Evolutionary conservation across 2,329 filamentous ascomycete genomes (phyloP), one percentile per base, ranked within the genome.

Genomic region (Penicillium sp.): DNA sequence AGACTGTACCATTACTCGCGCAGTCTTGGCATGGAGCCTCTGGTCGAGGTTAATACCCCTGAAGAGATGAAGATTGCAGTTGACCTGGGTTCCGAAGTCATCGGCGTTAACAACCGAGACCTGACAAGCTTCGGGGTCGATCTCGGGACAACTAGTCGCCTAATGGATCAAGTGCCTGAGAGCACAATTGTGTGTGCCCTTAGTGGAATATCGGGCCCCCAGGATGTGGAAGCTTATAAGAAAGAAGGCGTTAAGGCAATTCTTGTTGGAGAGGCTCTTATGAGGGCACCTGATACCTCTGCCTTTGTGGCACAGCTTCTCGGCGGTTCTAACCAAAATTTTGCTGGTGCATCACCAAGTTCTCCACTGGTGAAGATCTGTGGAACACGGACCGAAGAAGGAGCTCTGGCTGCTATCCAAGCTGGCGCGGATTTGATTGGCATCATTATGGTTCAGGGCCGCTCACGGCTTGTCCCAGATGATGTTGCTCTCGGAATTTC

Each of bases 41-140:
- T 98, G 28, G 93, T 98, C 2, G 93, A 98, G 68, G 93, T 98
- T 26, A 95, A 98, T 64, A 98, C 86, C 37, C 82, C 84, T 0
- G 87, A 93, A 43, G 93, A 98, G 70, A 98, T 96, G 88, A 78
- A 84, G 34, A 83, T 83, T 49, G 93, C 94, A 7, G 82, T 96
- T 40, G 80, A 86, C 49, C 77, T 98, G 21, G 93, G 91, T 10
- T 81, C 93, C 21, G 85, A 90, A 69, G 91, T 88, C 33, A 95
- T 98, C 61, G 93, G 93, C 24, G 93, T 98, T 60, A 98, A 98
- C 73, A 98, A 98, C 73, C 84, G 93, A 48, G 95, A 98, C 64
- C 77, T 98, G 12, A 91, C 91, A 59, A 97, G 85, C 62, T 98
- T 98, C 61, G 90, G 97, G 65, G 93, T 98, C 19, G 94, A 98